Base-by-base conservation (phyloP, 208 protist species). In the Lotmaria passim region DNA sequence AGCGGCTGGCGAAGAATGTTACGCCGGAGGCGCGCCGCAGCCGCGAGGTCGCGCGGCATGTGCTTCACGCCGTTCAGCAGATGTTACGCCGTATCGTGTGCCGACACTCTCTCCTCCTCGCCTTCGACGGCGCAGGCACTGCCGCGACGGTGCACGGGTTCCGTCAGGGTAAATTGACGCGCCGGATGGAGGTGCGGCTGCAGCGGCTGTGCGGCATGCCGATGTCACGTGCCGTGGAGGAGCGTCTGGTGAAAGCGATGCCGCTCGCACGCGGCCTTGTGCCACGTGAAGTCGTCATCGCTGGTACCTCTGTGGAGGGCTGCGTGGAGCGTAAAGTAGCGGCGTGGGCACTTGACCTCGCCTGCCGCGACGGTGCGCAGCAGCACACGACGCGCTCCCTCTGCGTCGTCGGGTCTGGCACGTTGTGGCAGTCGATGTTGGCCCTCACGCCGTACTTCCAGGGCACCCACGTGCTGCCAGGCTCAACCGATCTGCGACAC, bases 291-390 rank as follows among this genome's bases (percentile, higher is more conserved):
- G 84, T 95, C n/a, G 77, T 94, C 14, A 65, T 95, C 43, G 75
- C 81, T 23, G 89, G 92, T 12, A 83, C 82, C 12, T 70, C 78
- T 47, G 87, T 92, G 15, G 72, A 75, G 28, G 92, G 92, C 8
- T 71, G 73, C 43, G 83, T 85, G 55, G 92, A 97, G 72, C 78
- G 87, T 57, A 97, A 97, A 71, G 85, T 95, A 58, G 69, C 85
- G 30, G 79, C 89, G 21, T 97, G 92, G 90, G 88, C 88, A 24
- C 69, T 95, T 14, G 92, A 97, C 67, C 57, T 97, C n/a, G 87
- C 92, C 12, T 84, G 75, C 66, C 75, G 85, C 14, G 81, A 85
- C n/a, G 74, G 65, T 12, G 85, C 82, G 38, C 75, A 85, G 61
- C 73, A 76, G 19, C 85, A 84, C 64, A 69, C 72, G 21, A 58